Conservation (phyloP, 768 basidiomycete species). For the Leucosporidium scottii region DNA sequence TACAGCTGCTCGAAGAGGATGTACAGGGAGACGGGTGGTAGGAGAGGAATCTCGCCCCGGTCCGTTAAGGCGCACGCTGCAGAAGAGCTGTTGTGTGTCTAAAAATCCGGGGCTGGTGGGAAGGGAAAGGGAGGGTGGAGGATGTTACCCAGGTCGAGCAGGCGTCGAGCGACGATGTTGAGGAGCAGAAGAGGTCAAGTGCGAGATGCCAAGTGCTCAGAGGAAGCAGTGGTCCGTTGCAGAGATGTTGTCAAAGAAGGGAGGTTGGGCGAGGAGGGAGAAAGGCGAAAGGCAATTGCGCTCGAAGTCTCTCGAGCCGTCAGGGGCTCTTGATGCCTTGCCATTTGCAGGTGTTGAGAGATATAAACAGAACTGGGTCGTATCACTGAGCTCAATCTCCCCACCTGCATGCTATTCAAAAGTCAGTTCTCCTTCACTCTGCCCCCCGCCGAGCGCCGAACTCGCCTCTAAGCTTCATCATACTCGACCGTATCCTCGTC, state of each 20-base stretch:
- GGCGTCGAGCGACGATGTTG: too few relatives aligned
- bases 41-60: background rate
- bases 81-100: background rate
- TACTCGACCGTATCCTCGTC: background rate
- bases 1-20: too few relatives aligned
- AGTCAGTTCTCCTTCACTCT: background rate
- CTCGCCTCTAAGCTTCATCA: too few relatives aligned
- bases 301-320: too few relatives aligned
- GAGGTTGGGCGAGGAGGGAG: too few relatives aligned
- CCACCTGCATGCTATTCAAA: background rate
- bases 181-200: background rate
- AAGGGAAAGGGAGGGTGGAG: too few relatives aligned
- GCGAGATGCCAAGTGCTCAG: background rate
- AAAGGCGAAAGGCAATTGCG: too few relatives aligned
- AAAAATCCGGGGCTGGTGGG: constrained; percentile 1
- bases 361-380: background rate
- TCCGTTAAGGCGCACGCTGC: background rate
- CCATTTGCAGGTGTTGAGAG: too few relatives aligned
- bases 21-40: background rate
- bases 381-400: background rate
- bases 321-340: too few relatives aligned
- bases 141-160: too few relatives aligned
- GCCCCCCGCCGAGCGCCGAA: background rate
- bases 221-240: background rate
- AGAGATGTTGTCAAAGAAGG: background rate